Evolutionary conservation across 768 basidiomycete species (phyloP).

Genomic region (Cystobasidium tubakii): DNA sequence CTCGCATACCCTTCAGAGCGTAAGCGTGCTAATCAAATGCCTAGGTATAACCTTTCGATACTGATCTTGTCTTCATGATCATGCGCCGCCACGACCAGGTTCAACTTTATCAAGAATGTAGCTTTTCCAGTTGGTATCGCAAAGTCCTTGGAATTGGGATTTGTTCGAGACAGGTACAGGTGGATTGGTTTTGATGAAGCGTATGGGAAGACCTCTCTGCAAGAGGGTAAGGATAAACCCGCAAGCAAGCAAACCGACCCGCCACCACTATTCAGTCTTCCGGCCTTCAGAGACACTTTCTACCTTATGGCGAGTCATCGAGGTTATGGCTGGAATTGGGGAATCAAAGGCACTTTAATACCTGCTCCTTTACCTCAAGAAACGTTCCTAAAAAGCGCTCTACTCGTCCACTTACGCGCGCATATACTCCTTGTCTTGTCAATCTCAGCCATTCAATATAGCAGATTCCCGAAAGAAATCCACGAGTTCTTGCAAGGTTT

Average conservation of each 20-base stretch:
- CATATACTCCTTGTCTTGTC: slow-evolving; percentile 18
- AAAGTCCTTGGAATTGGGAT: background rate
- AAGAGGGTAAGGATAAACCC: background rate
- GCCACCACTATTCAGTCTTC: background rate
- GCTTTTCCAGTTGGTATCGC: slow-evolving; percentile 19
- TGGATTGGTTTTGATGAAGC: slow-evolving; percentile 27
- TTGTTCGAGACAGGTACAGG: background rate
- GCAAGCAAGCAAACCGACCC: background rate
- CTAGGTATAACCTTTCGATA: background rate
- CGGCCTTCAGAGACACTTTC: background rate
- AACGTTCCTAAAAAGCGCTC: background rate
- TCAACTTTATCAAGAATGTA: slow-evolving; percentile 27
- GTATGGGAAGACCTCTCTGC: background rate
- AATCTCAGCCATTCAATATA: slow-evolving; percentile 12
- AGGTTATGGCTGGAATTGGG: slow-evolving; percentile 34
- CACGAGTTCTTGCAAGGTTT: slow-evolving; percentile 17
- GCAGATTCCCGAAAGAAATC: background rate
- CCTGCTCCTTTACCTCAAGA: background rate
- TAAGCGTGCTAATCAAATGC: too few relatives aligned
- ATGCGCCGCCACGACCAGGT: background rate
- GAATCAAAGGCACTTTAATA: slow-evolving; percentile 28
- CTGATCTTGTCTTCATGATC: background rate
- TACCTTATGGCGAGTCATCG: slow-evolving; percentile 17
- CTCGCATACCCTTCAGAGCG: slow-evolving; percentile 8
- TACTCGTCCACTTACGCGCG: background rate